Evolutionary conservation across 768 basidiomycete genomes (phyloP), one percentile per base, ranked within the genome.

Genomic region (Tricholoma saponaceum): DNA sequence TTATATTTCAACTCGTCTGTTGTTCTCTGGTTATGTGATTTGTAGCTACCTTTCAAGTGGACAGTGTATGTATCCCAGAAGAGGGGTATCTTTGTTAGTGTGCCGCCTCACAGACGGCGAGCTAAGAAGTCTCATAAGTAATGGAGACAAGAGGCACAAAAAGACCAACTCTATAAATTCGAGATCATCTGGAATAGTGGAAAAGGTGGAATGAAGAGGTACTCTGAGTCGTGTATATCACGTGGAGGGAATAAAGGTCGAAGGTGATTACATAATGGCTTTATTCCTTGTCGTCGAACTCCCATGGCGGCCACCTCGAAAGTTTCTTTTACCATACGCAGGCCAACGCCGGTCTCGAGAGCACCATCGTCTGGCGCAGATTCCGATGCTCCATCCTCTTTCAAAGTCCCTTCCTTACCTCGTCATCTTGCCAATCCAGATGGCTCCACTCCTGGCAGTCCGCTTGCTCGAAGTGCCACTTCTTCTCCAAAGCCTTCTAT

Each of bases 261-360:
- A 14, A 39, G 32, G 0, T 10, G 10, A 32, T 33, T 37, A 51
- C 28, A 52, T 26, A 53, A 23, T 53, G 23, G 32, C 52, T 33
- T 37, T 55, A 26, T 25, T 14, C 9, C 22, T 35, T 58, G 52
- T 58, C 26, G 22, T 54, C 23, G 46, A n/a, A 62, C 62, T 43
- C 61, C 62, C 25, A 66, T 67, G 66, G 35, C 63, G 25, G 56
- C 59, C 43, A 32, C 62, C 12, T 62, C 66, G 55, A 81, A 84
- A 61, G 80, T 95, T 39, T 95, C 93, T 0, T 95, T 96, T 72
- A 94, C 89, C 1, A 79, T 96, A 57, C 84, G 91, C 43, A 81
- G 91, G 7, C 94, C 94, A 0, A 85, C 84, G 0, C 87, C 90
- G 0, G 67, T 78, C 0, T 87, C 89, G 5, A 79, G 88, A 10